A percentile compares a stretch with the other conserved stretches of the same genome.
phyloP scores from a whole-genome alignment of 129 eudicot genomes.

The Ambrosia artemisiifolia region DNA sequence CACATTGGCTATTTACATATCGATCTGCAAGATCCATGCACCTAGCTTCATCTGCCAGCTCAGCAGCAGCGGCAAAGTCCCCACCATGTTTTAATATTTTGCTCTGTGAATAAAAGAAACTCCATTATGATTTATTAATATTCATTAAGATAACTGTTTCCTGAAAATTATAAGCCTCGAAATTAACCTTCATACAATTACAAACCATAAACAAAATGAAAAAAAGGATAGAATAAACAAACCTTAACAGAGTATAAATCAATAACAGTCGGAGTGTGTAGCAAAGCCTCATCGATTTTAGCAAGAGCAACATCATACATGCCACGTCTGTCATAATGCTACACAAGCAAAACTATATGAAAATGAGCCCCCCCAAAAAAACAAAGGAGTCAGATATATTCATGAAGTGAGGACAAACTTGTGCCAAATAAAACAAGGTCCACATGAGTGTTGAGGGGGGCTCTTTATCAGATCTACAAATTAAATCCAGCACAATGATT shows the following conservation, averaged over 20 bases:
- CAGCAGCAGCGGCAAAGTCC: slow-evolving; percentile 85
- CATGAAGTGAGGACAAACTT: slow-evolving; percentile 39
- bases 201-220: neutral
- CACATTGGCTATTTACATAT: slow-evolving; percentile 87
- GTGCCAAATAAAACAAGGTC: slow-evolving; percentile 87
- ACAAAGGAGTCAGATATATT: neutral
- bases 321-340: slow-evolving; percentile 87
- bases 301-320: slow-evolving; percentile 64
- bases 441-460: slow-evolving; percentile 97
- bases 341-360: slow-evolving; percentile 27
- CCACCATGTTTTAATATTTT: slow-evolving; percentile 94
- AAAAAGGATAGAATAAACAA: slow-evolving; percentile 4
- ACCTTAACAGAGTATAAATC: slow-evolving; percentile 87
- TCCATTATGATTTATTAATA: neutral
- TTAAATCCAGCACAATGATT: slow-evolving; percentile 16
- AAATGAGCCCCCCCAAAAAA: neutral
- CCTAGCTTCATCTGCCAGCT: slow-evolving; percentile 97
- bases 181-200: neutral
- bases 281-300: slow-evolving; percentile 84
- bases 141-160: neutral
- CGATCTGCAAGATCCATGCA: slow-evolving; percentile 99
- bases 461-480: slow-evolving; percentile 70
- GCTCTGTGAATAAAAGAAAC: slow-evolving; percentile 55
- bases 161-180: neutral
- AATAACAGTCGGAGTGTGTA: slow-evolving; percentile 93